phyloP scores from a whole-genome alignment of 176 grass and related monocot genomes.

The Paspalum vaginatum region DNA sequence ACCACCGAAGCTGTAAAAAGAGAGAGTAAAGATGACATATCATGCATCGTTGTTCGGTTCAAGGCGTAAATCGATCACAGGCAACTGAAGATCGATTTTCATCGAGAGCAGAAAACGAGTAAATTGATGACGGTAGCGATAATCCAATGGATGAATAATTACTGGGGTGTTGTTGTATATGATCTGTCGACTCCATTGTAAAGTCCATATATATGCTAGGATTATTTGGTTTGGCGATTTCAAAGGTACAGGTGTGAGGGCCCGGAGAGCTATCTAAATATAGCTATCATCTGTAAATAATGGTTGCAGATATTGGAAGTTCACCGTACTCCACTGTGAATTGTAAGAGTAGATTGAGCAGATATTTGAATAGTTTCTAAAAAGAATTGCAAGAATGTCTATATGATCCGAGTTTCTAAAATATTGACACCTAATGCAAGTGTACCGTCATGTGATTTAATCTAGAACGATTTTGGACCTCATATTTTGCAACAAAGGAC shows the following conservation, averaged over 20 bases:
- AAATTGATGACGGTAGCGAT: constrained; percentile 9
- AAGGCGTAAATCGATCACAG: constrained; percentile 47
- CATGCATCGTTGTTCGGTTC: constrained; percentile 83
- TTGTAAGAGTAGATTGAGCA: constrained; percentile 10
- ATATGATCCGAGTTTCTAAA: neutral
- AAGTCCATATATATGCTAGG: constrained; percentile 44
- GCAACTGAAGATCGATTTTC: constrained; percentile 12
- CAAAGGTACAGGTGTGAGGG: constrained; percentile 28
- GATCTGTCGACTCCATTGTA: constrained; percentile 42
- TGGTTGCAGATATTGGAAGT: constrained; percentile 46
- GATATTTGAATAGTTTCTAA: neutral
- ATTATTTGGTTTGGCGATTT: constrained; percentile 54
- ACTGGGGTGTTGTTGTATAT: constrained; percentile 48
- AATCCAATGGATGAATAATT: constrained; percentile 43
- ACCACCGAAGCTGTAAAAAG: constrained; percentile 56
- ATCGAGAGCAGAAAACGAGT: neutral
- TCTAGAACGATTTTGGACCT: too few species aligned
- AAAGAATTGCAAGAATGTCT: constrained; percentile 4
- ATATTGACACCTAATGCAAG: too few species aligned
- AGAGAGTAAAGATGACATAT: constrained; percentile 92
- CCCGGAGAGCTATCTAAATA: constrained; percentile 30
- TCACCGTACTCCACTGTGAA: constrained; percentile 28
- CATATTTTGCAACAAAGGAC: too few species aligned
- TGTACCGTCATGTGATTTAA: too few species aligned
- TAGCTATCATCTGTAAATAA: constrained; percentile 53